These are phyloP conservation scores for Colletotrichum euphorbiae DNA, from an alignment of 2,329 filamentous ascomycete species.

Conservation along the genomic window DNA sequence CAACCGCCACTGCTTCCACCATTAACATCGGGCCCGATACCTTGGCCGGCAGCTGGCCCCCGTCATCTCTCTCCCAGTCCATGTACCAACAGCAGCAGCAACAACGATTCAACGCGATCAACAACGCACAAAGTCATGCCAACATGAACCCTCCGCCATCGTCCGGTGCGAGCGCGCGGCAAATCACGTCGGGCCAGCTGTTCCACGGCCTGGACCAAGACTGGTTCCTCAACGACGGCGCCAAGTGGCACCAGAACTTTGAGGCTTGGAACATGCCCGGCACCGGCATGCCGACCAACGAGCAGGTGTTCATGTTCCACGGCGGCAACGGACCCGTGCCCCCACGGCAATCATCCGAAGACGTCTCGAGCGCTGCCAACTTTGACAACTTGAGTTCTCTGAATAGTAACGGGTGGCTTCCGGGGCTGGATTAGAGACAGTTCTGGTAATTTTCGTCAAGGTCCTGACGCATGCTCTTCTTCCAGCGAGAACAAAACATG, in stretches of 20 bases:
- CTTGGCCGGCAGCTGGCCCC: slow-evolving; percentile 43
- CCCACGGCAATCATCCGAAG: slow-evolving; percentile 26
- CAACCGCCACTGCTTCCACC: background rate
- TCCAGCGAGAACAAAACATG: too few relatives aligned
- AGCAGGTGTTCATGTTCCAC: slow-evolving; percentile 40
- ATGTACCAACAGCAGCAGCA: slow-evolving; percentile 45
- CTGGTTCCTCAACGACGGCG: slow-evolving; percentile 69
- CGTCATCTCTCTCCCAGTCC: slow-evolving; percentile 43
- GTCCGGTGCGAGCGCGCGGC: slow-evolving; percentile 39
- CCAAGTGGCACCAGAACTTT: slow-evolving; percentile 69
- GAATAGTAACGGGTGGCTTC: slow-evolving; percentile 50
- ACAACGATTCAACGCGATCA: slow-evolving; percentile 23
- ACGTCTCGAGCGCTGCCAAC: slow-evolving; percentile 22
- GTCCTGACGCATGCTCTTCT: too few relatives aligned
- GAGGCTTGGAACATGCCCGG: slow-evolving; percentile 60
- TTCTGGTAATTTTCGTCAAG: too few relatives aligned
- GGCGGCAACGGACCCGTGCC: slow-evolving; percentile 5
- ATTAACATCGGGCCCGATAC: background rate
- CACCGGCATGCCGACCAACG: slow-evolving; percentile 20
- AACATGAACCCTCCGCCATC: slow-evolving; percentile 1
- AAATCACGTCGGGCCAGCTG: slow-evolving; percentile 46
- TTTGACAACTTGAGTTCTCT: slow-evolving; percentile 51
- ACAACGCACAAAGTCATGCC: background rate
- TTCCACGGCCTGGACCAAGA: slow-evolving; percentile 62
- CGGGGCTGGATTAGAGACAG: slow-evolving; percentile 48